Evolutionary conservation across 2,329 filamentous ascomycete species (phyloP).

Genomic region (Hymenoscyphus scutula): DNA sequence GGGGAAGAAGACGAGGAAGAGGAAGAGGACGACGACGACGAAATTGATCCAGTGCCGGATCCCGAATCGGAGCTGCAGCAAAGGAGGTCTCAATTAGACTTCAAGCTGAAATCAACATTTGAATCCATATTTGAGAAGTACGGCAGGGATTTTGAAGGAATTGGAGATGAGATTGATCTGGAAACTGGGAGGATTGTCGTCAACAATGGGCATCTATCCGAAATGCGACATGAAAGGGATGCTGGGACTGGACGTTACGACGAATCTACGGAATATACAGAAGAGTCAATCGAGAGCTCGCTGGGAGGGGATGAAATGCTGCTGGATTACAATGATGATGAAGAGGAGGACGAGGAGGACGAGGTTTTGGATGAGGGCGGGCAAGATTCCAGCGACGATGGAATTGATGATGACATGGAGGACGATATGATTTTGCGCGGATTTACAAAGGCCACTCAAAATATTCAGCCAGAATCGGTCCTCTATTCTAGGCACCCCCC

Average conservation of each 20-base stretch:
- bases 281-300: constrained; percentile 21
- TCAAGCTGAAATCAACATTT: constrained; percentile 76
- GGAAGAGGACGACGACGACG: constrained; percentile 17
- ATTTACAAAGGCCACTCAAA: constrained; percentile 27
- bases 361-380: constrained; percentile 30
- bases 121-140: constrained; percentile 91
- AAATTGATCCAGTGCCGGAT: constrained; percentile 40
- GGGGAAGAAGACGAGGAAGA: constrained; percentile 17
- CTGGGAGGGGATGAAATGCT: constrained; percentile 20
- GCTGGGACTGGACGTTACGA: constrained; percentile 36
- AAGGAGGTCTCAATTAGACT: constrained; percentile 61
- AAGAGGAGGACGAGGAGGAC: constrained; percentile 35
- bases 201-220: constrained; percentile 79
- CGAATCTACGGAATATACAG: constrained; percentile 21
- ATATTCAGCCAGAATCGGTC: constrained; percentile 21
- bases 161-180: constrained; percentile 89
- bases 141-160: constrained; percentile 73
- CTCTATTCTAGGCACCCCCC: constrained; percentile 8
- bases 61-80: constrained; percentile 57
- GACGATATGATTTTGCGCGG: constrained; percentile 37
- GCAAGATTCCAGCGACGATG: constrained; percentile 24
- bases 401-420: constrained; percentile 32
- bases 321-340: constrained; percentile 29
- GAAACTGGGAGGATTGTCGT: constrained; percentile 79
- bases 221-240: constrained; percentile 59